Evolutionary conservation across 768 basidiomycete genomes (phyloP), one percentile per base, ranked within the genome.

Genomic region (Neoboletus brunneissimus): DNA sequence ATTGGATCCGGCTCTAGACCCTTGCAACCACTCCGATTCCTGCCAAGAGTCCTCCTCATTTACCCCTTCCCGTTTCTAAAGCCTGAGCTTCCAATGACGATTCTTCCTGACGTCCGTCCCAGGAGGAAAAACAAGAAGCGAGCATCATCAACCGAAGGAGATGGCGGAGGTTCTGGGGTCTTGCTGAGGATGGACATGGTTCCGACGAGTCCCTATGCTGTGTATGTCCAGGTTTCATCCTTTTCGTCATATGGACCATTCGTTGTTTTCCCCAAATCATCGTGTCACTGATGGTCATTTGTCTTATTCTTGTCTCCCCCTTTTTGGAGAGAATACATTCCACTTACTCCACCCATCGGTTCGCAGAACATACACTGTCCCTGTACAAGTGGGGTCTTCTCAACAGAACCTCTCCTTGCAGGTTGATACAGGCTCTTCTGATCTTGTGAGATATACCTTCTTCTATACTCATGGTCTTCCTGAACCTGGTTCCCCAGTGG

Each of bases 341-440:
- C 12, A 23, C 42, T 56, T 40, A 58, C 54, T 42, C 48, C 2
- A 12, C 34, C 29, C 11, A 41, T 53, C 42, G n/a, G 46, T 51
- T 35, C 42, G 2, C 63, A 91, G 89, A 27, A 77, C 81, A 5
- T 91, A 91, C 66, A 84, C 84, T 2, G 69, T 89, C n/a, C 76
- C 83, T 4, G 73, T 87, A 5, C 70, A 64, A 20, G 74, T 89
- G 23, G 88, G 89, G 12, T 51, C 68, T 8, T 70, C 66, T 10
- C 65, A 65, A 32, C 79, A 87, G 53, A 78, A 76, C 23, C 71
- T 87, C 23, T 83, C 80, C 7, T 72, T 91, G 2, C 89, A 91
- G 65, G 79, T 92, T 37, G 90, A 93, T 63, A 89, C 87, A 0
- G 91, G 91, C 29, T 91, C 91, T 0, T 88, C 88, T 0, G 90